Evolutionary conservation across 1,284 basidiomycete species (phyloP).

Genomic region (Stygiomarasmius scandens): DNA sequence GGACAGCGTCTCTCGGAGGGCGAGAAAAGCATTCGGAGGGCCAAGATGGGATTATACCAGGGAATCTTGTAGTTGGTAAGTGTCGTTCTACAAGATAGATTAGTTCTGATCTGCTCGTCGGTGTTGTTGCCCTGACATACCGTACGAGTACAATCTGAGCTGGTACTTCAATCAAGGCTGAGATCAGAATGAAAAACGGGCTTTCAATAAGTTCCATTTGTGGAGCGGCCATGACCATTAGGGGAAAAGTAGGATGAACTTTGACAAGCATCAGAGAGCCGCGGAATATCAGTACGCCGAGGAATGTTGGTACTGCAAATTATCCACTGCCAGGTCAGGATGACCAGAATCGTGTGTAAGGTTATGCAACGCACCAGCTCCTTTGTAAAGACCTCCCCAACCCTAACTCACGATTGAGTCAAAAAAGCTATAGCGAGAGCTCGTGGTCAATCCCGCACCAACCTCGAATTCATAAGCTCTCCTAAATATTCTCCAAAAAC

Average conservation of each 20-base stretch:
- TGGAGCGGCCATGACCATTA: slow-evolving; percentile 3
- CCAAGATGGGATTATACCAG: neutral
- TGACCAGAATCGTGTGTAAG: too few relatives aligned
- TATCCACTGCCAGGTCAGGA: too few relatives aligned
- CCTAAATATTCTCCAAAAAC: neutral
- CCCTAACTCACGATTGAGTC: neutral
- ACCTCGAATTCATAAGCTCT: slow-evolving; percentile 4
- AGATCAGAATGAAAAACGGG: slow-evolving; percentile 4
- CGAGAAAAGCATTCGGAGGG: neutral
- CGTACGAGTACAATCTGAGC: neutral
- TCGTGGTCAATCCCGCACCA: neutral
- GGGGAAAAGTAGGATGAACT: slow-evolving; percentile 4
- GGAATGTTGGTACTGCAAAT: slow-evolving; percentile 1
- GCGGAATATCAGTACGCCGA: neutral
- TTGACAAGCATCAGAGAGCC: slow-evolving; percentile 4
- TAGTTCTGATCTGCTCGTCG: neutral
- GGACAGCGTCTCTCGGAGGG: neutral
- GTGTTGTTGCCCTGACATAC: neutral
- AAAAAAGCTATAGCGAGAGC: neutral
- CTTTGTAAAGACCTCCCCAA: slow-evolving; percentile 8
- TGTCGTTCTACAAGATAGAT: neutral
- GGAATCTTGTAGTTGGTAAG: slow-evolving; percentile 4
- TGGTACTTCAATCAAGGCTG: slow-evolving; percentile 1
- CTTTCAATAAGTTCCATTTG: slow-evolving; percentile 2
- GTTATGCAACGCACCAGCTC: neutral